Evolutionary conservation across 1,139 yeast genomes (phyloP).

Genomic region (Sugiyamaella castrensis): DNA sequence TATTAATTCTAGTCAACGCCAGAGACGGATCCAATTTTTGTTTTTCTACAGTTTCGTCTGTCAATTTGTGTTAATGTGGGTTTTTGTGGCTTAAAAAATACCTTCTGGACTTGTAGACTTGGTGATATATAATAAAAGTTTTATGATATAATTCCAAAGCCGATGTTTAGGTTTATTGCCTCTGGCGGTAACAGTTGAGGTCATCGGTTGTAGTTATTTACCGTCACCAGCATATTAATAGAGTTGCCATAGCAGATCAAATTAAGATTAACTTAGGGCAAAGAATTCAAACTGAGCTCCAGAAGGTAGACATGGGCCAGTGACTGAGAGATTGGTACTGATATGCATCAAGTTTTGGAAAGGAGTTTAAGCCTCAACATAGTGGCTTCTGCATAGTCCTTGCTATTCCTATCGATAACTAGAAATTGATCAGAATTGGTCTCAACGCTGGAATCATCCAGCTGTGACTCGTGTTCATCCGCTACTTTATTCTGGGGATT

Average conservation of each 20-base stretch:
- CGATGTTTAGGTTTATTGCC: too few species aligned
- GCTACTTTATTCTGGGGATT: too few species aligned
- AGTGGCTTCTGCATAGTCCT: constrained; percentile 6
- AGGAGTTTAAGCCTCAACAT: constrained; percentile 7
- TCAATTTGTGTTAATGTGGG: constrained; percentile 64
- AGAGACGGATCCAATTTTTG: constrained; percentile 80
- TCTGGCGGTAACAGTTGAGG: too few species aligned
- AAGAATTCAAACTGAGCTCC: neutral
- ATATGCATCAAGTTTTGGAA: neutral
- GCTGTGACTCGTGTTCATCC: neutral
- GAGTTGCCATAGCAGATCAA: too few species aligned
- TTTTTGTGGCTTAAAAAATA: constrained; percentile 38
- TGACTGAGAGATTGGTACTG: too few species aligned
- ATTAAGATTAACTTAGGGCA: too few species aligned
- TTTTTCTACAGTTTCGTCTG: constrained; percentile 81
- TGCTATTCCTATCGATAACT: constrained; percentile 2
- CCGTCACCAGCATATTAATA: too few species aligned
- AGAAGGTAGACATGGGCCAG: neutral
- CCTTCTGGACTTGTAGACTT: too few species aligned
- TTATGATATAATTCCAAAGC: constrained; percentile 8
- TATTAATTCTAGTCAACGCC: constrained; percentile 57
- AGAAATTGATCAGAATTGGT: too few species aligned
- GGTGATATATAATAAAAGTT: constrained; percentile 7
- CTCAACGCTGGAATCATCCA: neutral
- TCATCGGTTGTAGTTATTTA: too few species aligned